Conservation (phyloP, 179 eudicot species). For the Vitellaria paradoxa region DNA sequence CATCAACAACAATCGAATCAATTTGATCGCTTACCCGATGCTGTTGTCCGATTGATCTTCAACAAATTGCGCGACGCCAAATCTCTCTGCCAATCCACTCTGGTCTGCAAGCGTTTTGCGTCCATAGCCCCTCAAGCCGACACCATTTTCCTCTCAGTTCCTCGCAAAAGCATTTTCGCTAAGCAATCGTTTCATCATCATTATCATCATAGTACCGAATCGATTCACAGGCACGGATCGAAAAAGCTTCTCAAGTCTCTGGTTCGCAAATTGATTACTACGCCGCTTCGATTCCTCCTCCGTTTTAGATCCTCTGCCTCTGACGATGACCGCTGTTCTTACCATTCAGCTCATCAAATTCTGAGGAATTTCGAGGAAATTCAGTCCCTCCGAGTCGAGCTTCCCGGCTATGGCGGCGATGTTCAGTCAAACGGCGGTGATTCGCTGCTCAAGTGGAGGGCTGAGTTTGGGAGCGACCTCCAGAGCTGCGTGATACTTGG, state of each 20-base stretch:
- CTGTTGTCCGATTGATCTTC: slow-evolving; percentile 37
- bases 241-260: slow-evolving; percentile 19
- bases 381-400: slow-evolving; percentile 29
- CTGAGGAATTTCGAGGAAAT: slow-evolving; percentile 41
- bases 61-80: slow-evolving; percentile 42
- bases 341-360: slow-evolving; percentile 26
- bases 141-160: slow-evolving; percentile 18
- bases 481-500: slow-evolving; percentile 54
- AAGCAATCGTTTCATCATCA: slow-evolving; percentile 5
- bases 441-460: slow-evolving; percentile 60
- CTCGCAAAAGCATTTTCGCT: background rate
- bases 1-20: slow-evolving; percentile 14
- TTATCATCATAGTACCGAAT: background rate
- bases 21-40: slow-evolving; percentile 57
- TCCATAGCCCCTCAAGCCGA: slow-evolving; percentile 36
- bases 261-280: slow-evolving; percentile 23
- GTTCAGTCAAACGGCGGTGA: slow-evolving; percentile 18
- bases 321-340: slow-evolving; percentile 19
- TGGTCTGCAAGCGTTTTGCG: slow-evolving; percentile 47
- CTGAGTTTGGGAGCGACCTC: slow-evolving; percentile 57
- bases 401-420: slow-evolving; percentile 43
- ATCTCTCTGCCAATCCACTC: slow-evolving; percentile 36
- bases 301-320: slow-evolving; percentile 15
- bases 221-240: slow-evolving; percentile 15
- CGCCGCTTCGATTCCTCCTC: slow-evolving; percentile 26